Conservation (phyloP, 768 basidiomycete species). For the Phaeotremella skinneri region DNA sequence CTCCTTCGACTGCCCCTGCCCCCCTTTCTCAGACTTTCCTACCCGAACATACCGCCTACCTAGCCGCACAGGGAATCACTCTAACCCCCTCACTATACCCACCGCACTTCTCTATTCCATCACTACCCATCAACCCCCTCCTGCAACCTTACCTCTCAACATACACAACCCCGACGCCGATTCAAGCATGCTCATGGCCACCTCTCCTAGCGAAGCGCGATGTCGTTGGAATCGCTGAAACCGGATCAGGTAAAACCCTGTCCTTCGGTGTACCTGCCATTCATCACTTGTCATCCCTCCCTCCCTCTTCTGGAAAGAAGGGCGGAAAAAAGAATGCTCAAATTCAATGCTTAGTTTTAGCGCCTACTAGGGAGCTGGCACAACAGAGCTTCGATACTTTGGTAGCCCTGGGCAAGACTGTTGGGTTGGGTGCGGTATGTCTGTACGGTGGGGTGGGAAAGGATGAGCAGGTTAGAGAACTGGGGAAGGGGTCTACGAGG, state of each 20-base stretch:
- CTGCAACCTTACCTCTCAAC: slow-evolving; percentile 64
- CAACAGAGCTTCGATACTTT: slow-evolving; percentile 90
- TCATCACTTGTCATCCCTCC: slow-evolving; percentile 58
- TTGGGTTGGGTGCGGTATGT: slow-evolving; percentile 74
- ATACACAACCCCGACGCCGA: slow-evolving; percentile 87
- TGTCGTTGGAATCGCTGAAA: slow-evolving; percentile 94
- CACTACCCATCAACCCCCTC: slow-evolving; percentile 65
- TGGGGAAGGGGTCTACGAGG: slow-evolving; percentile 61
- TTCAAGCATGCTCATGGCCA: slow-evolving; percentile 95
- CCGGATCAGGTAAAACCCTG: slow-evolving; percentile 88
- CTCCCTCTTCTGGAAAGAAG: slow-evolving; percentile 17
- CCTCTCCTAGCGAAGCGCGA: slow-evolving; percentile 68
- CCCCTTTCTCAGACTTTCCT: slow-evolving; percentile 46
- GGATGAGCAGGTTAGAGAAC: slow-evolving; percentile 69
- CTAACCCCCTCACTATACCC: slow-evolving; percentile 60
- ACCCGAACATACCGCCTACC: slow-evolving; percentile 62
- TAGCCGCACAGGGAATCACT: slow-evolving; percentile 69
- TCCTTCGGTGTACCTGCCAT: slow-evolving; percentile 93
- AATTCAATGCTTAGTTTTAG: slow-evolving; percentile 66
- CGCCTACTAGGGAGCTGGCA: slow-evolving; percentile 94
- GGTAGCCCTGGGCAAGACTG: slow-evolving; percentile 66
- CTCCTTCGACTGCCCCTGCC: slow-evolving; percentile 20
- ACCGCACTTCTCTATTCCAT: slow-evolving; percentile 70
- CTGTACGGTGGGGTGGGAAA: slow-evolving; percentile 95
- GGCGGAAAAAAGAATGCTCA: slow-evolving; percentile 27